Evolutionary conservation across 1,139 yeast genomes (phyloP).

Genomic region (Debaryomyces fabryi): DNA sequence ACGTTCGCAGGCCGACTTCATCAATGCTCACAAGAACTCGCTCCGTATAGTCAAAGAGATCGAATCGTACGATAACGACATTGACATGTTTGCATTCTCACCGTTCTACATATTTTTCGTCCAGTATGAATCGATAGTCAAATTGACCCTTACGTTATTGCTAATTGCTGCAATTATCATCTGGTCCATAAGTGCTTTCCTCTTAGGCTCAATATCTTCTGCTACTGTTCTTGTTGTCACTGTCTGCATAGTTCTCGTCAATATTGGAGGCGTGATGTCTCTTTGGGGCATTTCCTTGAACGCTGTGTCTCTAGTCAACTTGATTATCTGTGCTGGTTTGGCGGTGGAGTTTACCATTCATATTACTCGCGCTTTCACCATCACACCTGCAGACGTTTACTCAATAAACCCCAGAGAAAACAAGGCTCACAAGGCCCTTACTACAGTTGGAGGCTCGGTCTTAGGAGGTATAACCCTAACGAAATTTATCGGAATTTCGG

Average conservation of each 20-base stretch:
- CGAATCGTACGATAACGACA: slow-evolving; percentile 35
- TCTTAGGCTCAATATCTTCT: slow-evolving; percentile 69
- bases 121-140: slow-evolving; percentile 71
- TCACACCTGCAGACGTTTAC: slow-evolving; percentile 2
- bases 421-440: slow-evolving; percentile 44
- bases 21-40: slow-evolving; percentile 75
- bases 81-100: slow-evolving; percentile 83
- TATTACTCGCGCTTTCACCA: slow-evolving; percentile 74
- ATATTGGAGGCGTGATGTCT: slow-evolving; percentile 81
- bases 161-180: slow-evolving; percentile 59
- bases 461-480: slow-evolving; percentile 89
- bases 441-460: slow-evolving; percentile 83
- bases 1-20: slow-evolving; percentile 82
- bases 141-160: slow-evolving; percentile 58
- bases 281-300: slow-evolving; percentile 76
- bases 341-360: slow-evolving; percentile 94
- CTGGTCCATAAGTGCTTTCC: slow-evolving; percentile 52
- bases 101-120: slow-evolving; percentile 92
- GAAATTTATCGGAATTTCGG: slow-evolving; percentile 83
- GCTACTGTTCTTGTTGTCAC: slow-evolving; percentile 60
- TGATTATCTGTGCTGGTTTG: slow-evolving; percentile 86
- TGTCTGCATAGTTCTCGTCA: slow-evolving; percentile 64
- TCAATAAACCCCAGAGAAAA: neutral
- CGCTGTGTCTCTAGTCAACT: slow-evolving; percentile 86
- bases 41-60: slow-evolving; percentile 68